A percentile compares a stretch with the other conserved stretches of the same genome.
Evolutionary conservation across 2,329 filamentous ascomycete genomes (phyloP).

Genomic region (Raffaelea albimanens): DNA sequence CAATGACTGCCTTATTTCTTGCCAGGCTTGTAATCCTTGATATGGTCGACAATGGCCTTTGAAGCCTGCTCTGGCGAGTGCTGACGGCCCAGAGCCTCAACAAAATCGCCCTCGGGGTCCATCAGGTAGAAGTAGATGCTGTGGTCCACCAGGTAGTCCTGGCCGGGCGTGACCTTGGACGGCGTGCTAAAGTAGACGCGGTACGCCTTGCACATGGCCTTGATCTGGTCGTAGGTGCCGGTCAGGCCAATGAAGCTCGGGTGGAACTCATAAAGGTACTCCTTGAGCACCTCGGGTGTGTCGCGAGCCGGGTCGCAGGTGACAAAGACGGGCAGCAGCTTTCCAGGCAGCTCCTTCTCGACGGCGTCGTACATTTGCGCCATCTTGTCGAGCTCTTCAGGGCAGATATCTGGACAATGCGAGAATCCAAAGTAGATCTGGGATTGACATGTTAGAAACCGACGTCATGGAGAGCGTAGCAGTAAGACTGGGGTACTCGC

Average conservation of each 20-base stretch:
- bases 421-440: conserved; percentile 98
- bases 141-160: conserved; percentile 97
- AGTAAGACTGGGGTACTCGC: no score
- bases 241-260: conserved; percentile 77
- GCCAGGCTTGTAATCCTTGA: conserved; percentile 48
- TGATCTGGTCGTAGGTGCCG: conserved; percentile 88
- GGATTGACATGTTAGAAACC: background rate
- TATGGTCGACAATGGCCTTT: conserved; percentile 74
- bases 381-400: conserved; percentile 99
- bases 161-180: conserved; percentile 74
- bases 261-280: conserved; percentile 88
- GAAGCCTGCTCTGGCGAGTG: conserved; percentile 83
- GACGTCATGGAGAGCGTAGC: background rate
- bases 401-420: conserved; percentile 97
- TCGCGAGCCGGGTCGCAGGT: conserved; percentile 93
- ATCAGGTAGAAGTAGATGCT: conserved; percentile 99
- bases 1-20: no score
- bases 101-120: conserved; percentile 97
- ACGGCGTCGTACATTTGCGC: conserved; percentile 80
- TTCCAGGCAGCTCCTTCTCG: conserved; percentile 37
- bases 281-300: conserved; percentile 72
- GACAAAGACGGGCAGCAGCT: conserved; percentile 76
- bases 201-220: conserved; percentile 90
- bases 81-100: conserved; percentile 90
- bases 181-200: conserved; percentile 96